Base-by-base conservation (phyloP, 2,329 filamentous ascomycete genomes). In the Colletotrichum chlorophyti region DNA sequence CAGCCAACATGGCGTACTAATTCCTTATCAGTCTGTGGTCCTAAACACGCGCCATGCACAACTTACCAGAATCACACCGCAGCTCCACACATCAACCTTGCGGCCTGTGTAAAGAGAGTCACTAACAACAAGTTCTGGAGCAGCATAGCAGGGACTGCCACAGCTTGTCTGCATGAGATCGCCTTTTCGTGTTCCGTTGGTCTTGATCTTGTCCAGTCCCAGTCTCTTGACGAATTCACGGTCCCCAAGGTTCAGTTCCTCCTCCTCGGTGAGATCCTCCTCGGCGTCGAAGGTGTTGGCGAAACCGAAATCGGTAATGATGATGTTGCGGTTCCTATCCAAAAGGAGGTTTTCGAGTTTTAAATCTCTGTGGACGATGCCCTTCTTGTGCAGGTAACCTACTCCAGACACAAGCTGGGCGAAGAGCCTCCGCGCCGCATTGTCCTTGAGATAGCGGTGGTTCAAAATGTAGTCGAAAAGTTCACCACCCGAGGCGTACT, bases 121-220 rank as follows among this genome's bases (percentile, higher is more conserved):
- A 72, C 93, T 98, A 61, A 99, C 95, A 12, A 99, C 95, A 51
- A 99, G 82, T 77, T 99, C 95, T 5, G 95, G 95, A 12, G 95
- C 95, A 45, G 95, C 95, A 74, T 99, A 99, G 71, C 95, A 99
- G 7, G 95, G 95, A 74, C 94, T 98, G 64, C 95, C 95, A 73
- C 95, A 99, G 73, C 95, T 98, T 10, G 95, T 99, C 76, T 97
- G 94, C 95, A 99, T 99, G 69, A 99, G 79, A 77, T 99, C 95
- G 32, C 95, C 95, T 68, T 93, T 87, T 61, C 94, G 85, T 68
- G 87, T 82, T 12, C 92, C 93, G 64, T 91, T 90, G 11, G 85
- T 73, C 67, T 91, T 88, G 34, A 91, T 75, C 67, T 87, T 89
- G 73, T 98, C 94, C 45, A 98, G 80, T n/a, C 91, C 91, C 77